phyloP scores from a whole-genome alignment of 1,284 basidiomycete genomes.

The Xerocomus amazonicus region DNA sequence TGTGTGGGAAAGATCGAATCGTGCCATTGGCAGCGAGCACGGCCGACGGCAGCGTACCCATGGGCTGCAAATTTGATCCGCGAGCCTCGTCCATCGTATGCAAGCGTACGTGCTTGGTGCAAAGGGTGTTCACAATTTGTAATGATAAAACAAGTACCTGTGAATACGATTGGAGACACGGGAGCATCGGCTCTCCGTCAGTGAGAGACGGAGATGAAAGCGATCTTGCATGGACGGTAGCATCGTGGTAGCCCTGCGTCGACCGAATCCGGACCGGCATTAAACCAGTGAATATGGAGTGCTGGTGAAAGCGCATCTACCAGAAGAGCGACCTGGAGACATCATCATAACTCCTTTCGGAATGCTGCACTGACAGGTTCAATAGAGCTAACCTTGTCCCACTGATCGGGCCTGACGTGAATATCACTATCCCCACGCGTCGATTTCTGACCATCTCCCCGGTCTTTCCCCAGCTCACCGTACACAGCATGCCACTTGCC shows the following conservation, averaged over 20 bases:
- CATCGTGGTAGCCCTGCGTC: slow-evolving; percentile 18
- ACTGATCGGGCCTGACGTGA: slow-evolving; percentile 16
- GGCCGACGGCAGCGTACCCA: slow-evolving; percentile 13
- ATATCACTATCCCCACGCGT: slow-evolving; percentile 7
- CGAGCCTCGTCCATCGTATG: slow-evolving; percentile 13
- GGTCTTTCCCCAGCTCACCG: slow-evolving; percentile 21
- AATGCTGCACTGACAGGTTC: slow-evolving; percentile 13
- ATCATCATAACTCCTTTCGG: slow-evolving; percentile 14
- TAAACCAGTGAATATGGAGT: neutral
- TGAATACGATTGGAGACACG: slow-evolving; percentile 2
- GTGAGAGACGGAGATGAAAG: slow-evolving; percentile 28
- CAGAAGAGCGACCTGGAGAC: slow-evolving; percentile 16
- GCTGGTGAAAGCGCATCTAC: slow-evolving; percentile 10
- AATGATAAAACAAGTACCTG: slow-evolving; percentile 12
- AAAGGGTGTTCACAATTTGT: slow-evolving; percentile 15
- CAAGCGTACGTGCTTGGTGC: slow-evolving; percentile 6
- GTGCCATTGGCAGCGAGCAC: slow-evolving; percentile 7
- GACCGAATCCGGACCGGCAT: slow-evolving; percentile 11
- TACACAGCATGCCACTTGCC: slow-evolving; percentile 13
- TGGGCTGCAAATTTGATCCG: slow-evolving; percentile 23
- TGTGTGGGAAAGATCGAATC: slow-evolving; percentile 13
- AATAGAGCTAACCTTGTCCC: slow-evolving; percentile 34
- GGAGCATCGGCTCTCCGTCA: slow-evolving; percentile 11
- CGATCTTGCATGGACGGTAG: slow-evolving; percentile 14
- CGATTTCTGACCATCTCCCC: slow-evolving; percentile 13